phyloP scores from a whole-genome alignment of 1,284 basidiomycete species.

The Cutaneotrichosporon curvatum region DNA sequence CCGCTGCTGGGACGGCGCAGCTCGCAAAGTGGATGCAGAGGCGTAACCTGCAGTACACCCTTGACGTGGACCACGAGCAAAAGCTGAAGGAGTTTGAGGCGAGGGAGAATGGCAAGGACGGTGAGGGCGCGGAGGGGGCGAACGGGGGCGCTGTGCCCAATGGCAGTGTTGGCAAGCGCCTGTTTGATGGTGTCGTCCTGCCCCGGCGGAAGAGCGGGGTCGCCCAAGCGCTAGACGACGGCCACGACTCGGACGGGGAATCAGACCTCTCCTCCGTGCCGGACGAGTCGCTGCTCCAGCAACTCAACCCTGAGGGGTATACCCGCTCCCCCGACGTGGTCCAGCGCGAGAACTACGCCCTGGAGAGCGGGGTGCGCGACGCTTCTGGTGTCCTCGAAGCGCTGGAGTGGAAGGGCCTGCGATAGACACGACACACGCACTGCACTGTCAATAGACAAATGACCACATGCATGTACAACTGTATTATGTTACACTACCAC shows the following conservation, averaged over 20 bases:
- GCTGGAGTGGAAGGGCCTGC: constrained; percentile 32
- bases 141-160: neutral
- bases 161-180: too few relatives aligned
- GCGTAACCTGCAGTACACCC: too few relatives aligned
- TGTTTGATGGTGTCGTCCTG: neutral
- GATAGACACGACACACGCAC: neutral
- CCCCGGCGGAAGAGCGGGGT: neutral
- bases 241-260: constrained; percentile 9
- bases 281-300: constrained; percentile 12
- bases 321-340: neutral
- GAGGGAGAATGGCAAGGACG: neutral
- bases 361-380: constrained; percentile 9
- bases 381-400: constrained; percentile 28
- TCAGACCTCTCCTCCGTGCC: constrained; percentile 20
- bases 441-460: neutral
- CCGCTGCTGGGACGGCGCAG: constrained; percentile 13
- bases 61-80: constrained; percentile 4
- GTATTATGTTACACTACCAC: neutral
- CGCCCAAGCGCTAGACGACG: neutral
- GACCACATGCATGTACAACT: neutral
- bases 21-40: constrained; percentile 26
- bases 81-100: constrained; percentile 6
- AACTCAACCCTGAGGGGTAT: constrained; percentile 21
- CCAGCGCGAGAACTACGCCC: constrained; percentile 9
- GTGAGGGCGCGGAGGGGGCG: neutral